These are phyloP conservation scores for Lachancea thermotolerans DNA, from an alignment of 805 yeast species.

Conservation along the genomic window DNA sequence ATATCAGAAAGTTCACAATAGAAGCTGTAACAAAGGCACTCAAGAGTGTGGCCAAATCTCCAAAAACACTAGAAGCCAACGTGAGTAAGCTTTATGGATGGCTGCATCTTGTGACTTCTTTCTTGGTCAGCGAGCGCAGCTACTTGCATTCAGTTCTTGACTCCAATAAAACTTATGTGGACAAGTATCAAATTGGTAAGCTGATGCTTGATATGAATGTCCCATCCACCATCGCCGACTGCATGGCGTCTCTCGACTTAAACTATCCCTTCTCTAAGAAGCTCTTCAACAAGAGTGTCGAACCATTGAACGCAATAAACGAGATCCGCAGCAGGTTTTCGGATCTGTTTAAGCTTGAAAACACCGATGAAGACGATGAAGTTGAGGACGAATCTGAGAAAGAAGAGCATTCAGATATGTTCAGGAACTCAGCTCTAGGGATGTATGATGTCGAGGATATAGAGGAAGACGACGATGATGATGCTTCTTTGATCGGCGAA, in stretches of 20 bases:
- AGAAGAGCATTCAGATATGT: slow-evolving; percentile 77
- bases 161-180: slow-evolving; percentile 44
- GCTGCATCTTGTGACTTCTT: slow-evolving; percentile 25
- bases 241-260: slow-evolving; percentile 62
- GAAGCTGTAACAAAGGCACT: slow-evolving; percentile 61
- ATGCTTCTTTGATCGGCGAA: slow-evolving; percentile 41
- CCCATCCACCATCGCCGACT: slow-evolving; percentile 48
- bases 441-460: slow-evolving; percentile 84
- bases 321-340: slow-evolving; percentile 50
- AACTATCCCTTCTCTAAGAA: slow-evolving; percentile 62
- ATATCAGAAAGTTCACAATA: slow-evolving; percentile 65
- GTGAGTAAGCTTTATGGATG: slow-evolving; percentile 27
- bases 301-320: slow-evolving; percentile 52
- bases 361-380: slow-evolving; percentile 50
- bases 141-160: slow-evolving; percentile 39
- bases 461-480: slow-evolving; percentile 54
- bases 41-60: slow-evolving; percentile 39
- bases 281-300: slow-evolving; percentile 51
- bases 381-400: slow-evolving; percentile 53
- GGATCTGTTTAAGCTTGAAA: slow-evolving; percentile 50
- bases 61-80: slow-evolving; percentile 22
- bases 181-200: slow-evolving; percentile 56
- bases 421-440: slow-evolving; percentile 84
- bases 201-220: slow-evolving; percentile 63
- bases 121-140: slow-evolving; percentile 28